Conservation (phyloP, 2,329 filamentous ascomycete species). For the Neonectria hederae region DNA sequence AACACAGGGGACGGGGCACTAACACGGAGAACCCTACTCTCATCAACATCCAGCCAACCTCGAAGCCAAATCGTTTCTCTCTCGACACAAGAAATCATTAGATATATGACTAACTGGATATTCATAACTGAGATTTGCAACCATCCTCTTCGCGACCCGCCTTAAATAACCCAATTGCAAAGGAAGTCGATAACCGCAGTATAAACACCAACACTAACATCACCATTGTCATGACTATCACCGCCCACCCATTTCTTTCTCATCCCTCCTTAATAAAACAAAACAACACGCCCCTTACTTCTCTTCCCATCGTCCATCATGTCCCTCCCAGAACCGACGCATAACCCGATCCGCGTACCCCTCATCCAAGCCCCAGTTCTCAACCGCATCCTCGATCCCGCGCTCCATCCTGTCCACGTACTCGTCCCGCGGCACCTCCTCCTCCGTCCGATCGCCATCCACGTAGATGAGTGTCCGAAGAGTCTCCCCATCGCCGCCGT, state of each 20-base stretch:
- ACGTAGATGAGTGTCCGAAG: slow-evolving; percentile 67
- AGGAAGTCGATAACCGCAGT: not conserved
- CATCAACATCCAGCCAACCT: not conserved
- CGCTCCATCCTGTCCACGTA: slow-evolving; percentile 72
- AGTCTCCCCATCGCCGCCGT: slow-evolving; percentile 35
- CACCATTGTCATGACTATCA: not conserved
- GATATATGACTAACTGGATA: not conserved
- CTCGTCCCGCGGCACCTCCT: slow-evolving; percentile 60
- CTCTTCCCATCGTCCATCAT: slow-evolving; percentile 15
- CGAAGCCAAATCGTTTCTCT: not conserved
- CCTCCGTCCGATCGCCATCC: slow-evolving; percentile 54
- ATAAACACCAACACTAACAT: not conserved
- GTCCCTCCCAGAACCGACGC: slow-evolving; percentile 54
- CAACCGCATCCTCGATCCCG: slow-evolving; percentile 67
- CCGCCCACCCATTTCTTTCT: not conserved
- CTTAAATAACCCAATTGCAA: not conserved
- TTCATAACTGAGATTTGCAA: not conserved
- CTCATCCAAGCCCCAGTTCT: slow-evolving; percentile 61
- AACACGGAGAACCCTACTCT: not conserved
- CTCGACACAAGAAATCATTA: not conserved
- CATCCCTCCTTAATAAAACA: not conserved
- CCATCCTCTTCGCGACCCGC: not conserved
- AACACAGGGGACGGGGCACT: not conserved
- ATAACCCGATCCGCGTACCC: slow-evolving; percentile 65
- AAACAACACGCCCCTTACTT: not conserved